A percentile compares a stretch with the other conserved stretches of the same genome.
phyloP scores from a whole-genome alignment of 371 early-diverging fungal genomes.

The Furculomyces boomerangus region DNA sequence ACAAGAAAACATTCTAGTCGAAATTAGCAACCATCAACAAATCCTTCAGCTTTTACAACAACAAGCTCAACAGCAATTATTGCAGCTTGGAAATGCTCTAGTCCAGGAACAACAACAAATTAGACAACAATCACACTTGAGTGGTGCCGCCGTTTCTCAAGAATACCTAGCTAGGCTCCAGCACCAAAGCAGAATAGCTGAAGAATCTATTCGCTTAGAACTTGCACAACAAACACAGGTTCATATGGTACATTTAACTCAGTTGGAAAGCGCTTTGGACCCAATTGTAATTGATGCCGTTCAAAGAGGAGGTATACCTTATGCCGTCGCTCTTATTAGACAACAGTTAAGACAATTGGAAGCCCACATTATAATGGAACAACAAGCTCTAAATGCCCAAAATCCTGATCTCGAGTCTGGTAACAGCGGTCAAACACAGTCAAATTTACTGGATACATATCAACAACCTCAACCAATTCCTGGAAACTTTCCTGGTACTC shows the following conservation, averaged over 20 bases:
- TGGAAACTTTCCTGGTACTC: not conserved
- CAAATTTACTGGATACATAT: not conserved
- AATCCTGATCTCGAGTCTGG: not conserved
- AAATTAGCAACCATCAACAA: constrained; percentile 16
- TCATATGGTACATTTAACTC: constrained; percentile 13
- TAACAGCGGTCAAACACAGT: no score
- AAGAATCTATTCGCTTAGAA: constrained; percentile 12
- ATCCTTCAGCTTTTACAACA: constrained; percentile 14
- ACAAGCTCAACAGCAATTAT: constrained; percentile 14
- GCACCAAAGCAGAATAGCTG: constrained; percentile 13
- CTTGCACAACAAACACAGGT: constrained; percentile 10
- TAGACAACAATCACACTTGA: constrained; percentile 16
- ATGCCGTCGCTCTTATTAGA: constrained; percentile 16
- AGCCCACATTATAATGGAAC: constrained; percentile 8
- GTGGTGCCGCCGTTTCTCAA: constrained; percentile 7
- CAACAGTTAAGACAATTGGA: constrained; percentile 21
- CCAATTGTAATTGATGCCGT: constrained; percentile 21
- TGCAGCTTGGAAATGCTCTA: constrained; percentile 17
- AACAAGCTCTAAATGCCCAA: not conserved
- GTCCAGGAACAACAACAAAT: constrained; percentile 16
- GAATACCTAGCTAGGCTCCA: constrained; percentile 18
- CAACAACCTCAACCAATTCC: not conserved
- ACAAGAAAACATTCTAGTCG: constrained; percentile 12
- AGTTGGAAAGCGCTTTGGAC: constrained; percentile 15
- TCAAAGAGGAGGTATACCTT: constrained; percentile 12